Conservation (phyloP, 2,329 filamentous ascomycete genomes). For the Pestalotiopsis sp. region DNA sequence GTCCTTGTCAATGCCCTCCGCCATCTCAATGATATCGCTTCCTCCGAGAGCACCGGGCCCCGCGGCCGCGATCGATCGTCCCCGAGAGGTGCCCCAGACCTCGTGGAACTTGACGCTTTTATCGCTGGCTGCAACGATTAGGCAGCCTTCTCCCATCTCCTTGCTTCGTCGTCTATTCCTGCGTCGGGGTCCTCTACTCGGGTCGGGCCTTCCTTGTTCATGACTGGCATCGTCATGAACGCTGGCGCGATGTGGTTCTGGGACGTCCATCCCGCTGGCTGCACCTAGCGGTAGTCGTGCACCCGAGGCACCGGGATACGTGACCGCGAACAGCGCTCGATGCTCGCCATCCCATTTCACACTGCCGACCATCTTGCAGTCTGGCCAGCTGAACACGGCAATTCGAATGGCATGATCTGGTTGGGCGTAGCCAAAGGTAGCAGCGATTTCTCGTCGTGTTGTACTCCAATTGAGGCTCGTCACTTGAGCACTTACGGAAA, state of each 20-base stretch:
- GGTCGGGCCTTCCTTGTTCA: not conserved
- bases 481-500: constrained; percentile 90
- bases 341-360: constrained; percentile 82
- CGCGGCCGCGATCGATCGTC: constrained; percentile 51
- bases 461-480: constrained; percentile 91
- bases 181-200: not conserved
- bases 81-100: constrained; percentile 71
- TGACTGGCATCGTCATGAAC: constrained; percentile 29
- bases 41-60: constrained; percentile 70
- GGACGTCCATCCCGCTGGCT: constrained; percentile 37
- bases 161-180: constrained; percentile 14
- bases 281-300: not conserved
- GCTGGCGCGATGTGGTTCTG: constrained; percentile 37
- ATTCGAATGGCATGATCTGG: constrained; percentile 88
- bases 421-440: constrained; percentile 91
- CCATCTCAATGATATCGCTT: constrained; percentile 80
- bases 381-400: constrained; percentile 93
- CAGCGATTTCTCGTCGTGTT: constrained; percentile 82
- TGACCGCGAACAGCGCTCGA: constrained; percentile 83
- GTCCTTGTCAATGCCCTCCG: constrained; percentile 79
- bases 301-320: constrained; percentile 64
- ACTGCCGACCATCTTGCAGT: constrained; percentile 80
- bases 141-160: constrained; percentile 67
- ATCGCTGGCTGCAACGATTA: constrained; percentile 91
- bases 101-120: constrained; percentile 95